Evolutionary conservation across 352 stramenopile species (phyloP).

Genomic region (Blastocystis hominis): DNA sequence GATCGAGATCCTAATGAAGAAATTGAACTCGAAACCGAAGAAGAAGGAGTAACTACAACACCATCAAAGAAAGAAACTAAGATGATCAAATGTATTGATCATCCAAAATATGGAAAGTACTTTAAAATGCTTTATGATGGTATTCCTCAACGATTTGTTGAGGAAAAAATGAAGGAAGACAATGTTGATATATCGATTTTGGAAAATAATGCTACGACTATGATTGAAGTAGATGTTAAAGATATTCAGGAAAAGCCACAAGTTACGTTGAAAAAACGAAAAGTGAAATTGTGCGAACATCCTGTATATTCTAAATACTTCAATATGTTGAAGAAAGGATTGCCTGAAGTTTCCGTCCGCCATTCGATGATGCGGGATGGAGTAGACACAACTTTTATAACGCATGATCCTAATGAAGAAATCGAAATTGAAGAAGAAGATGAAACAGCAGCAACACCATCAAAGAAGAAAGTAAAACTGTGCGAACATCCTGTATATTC

Average conservation of each 20-base stretch:
- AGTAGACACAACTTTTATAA: neutral
- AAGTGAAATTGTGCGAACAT: slow-evolving; percentile 23
- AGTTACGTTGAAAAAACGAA: neutral
- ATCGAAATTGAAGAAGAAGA: slow-evolving; percentile 23
- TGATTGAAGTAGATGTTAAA: neutral
- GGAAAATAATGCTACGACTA: neutral
- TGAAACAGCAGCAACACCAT: neutral
- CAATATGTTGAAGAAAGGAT: slow-evolving; percentile 17
- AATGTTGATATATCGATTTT: neutral
- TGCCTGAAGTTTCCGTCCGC: neutral
- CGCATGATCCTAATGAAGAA: slow-evolving; percentile 5
- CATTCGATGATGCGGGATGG: neutral
- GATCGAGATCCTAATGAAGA: slow-evolving; percentile 51
- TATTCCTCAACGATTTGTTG: neutral
- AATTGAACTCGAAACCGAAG: slow-evolving; percentile 16
- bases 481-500: slow-evolving; percentile 6
- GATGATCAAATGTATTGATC: neutral
- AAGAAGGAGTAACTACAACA: neutral
- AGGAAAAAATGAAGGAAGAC: neutral
- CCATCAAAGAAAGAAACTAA: neutral
- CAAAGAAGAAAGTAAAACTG: neutral
- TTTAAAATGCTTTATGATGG: slow-evolving; percentile 17
- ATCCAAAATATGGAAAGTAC: slow-evolving; percentile 32
- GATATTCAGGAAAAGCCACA: neutral
- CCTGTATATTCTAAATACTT: slow-evolving; percentile 52